Conservation (phyloP, 768 basidiomycete genomes). For the Termitomyces sp. region DNA sequence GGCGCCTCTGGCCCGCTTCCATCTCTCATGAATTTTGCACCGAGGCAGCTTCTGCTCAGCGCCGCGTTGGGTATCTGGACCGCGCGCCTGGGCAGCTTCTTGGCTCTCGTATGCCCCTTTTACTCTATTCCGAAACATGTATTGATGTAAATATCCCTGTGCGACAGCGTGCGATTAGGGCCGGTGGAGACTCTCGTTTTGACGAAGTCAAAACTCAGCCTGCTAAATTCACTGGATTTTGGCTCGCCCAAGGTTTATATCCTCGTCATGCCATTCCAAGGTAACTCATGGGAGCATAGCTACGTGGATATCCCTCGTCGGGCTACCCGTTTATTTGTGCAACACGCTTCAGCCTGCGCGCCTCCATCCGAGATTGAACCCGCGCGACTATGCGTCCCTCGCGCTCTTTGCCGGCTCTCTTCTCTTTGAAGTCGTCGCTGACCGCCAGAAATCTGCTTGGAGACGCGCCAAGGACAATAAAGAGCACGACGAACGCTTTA, state of each 20-base stretch:
- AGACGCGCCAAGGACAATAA: conserved; percentile 50
- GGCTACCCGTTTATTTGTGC: background rate
- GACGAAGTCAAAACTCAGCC: background rate
- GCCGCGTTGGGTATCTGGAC: background rate
- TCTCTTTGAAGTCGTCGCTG: conserved; percentile 48
- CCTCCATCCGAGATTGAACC: background rate
- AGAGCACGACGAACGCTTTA: conserved; percentile 66
- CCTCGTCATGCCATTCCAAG: background rate
- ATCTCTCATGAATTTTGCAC: background rate
- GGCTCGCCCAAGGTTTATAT: background rate
- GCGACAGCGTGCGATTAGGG: background rate
- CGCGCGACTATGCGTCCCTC: background rate
- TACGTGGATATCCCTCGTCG: background rate
- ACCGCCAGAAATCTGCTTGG: conserved; percentile 63
- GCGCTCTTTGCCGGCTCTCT: background rate
- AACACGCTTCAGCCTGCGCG: background rate
- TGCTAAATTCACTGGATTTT: background rate
- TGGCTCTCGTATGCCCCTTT: background rate
- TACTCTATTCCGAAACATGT: background rate
- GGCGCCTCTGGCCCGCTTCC: conserved; percentile 12
- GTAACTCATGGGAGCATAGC: background rate
- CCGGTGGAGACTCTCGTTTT: background rate
- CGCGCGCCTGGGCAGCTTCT: background rate
- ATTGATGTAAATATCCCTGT: background rate
- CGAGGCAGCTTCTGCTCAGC: background rate